These are phyloP conservation scores for Phaeosphaeriaceae sp. DNA, from an alignment of 2,329 filamentous ascomycete species.

Conservation along the genomic window DNA sequence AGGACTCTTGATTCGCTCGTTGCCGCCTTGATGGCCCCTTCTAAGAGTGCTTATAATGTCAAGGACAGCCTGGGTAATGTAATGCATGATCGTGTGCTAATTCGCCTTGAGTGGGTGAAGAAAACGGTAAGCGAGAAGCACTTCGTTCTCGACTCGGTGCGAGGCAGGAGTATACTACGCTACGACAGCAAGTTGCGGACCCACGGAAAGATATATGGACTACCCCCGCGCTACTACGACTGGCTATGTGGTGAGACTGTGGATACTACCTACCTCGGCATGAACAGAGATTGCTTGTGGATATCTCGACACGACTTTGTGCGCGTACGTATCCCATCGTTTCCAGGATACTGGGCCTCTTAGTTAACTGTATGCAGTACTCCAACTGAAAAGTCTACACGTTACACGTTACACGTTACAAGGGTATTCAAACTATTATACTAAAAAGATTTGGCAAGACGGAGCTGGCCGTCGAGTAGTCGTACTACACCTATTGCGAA, in stretches of 20 bases:
- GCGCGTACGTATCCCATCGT: no score
- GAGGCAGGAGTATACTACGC: neutral
- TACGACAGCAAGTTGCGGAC: conserved; percentile 2
- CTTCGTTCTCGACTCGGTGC: neutral
- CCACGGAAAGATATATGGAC: neutral
- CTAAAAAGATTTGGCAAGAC: no score
- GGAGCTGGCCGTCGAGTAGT: no score
- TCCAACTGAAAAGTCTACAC: no score
- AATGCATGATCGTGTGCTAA: neutral
- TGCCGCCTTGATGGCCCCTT: neutral
- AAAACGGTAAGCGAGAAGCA: neutral
- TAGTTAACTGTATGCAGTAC: no score
- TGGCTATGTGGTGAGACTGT: conserved; percentile 3
- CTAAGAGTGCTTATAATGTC: neutral
- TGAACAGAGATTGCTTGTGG: no score
- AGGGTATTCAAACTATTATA: no score
- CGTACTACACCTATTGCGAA: no score
- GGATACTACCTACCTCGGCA: no score
- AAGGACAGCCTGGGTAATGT: neutral
- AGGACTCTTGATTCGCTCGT: neutral
- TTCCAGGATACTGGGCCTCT: no score
- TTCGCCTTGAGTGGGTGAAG: neutral
- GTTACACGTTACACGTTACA: no score
- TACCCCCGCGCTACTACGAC: neutral
- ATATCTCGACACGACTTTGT: no score